Conservation (phyloP, 306 rosid genomes). For the Phaseolus lunatus region DNA sequence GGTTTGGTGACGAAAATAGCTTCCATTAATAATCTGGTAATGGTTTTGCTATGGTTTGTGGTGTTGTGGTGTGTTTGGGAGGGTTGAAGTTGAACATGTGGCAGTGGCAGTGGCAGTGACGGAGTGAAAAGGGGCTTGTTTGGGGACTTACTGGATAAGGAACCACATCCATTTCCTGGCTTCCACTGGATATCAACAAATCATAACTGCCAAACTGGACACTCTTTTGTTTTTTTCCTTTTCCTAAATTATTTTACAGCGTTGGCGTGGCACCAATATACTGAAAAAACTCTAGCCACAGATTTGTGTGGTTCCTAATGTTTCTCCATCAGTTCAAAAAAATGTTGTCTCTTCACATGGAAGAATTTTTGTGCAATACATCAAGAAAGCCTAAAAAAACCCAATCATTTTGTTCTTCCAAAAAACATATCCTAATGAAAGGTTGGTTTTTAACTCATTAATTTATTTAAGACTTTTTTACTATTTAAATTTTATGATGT, state of each 20-base stretch:
- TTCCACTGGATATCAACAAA: conserved; percentile 27
- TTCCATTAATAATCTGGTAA: conserved; percentile 59
- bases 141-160: conserved; percentile 57
- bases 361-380: background rate
- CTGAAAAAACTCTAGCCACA: background rate
- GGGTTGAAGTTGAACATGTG: conserved; percentile 27
- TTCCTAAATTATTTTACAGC: background rate
- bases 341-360: background rate
- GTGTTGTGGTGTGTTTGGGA: background rate
- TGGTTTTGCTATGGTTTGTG: background rate
- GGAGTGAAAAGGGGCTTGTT: background rate
- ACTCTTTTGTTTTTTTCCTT: background rate
- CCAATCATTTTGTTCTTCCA: no score
- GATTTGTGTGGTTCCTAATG: background rate
- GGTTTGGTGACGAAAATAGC: conserved; percentile 66
- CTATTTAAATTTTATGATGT: no score
- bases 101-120: conserved; percentile 25
- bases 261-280: background rate
- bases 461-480: no score
- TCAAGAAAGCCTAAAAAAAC: no score
- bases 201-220: background rate
- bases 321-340: background rate
- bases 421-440: no score
- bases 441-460: no score
- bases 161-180: conserved; percentile 67